Percentiles rank a stretch among this genome's conserved stretches.
Evolutionary conservation across 495 filamentous ascomycete genomes (phyloP).

Genomic region (Trichodelitschia bisporula): DNA sequence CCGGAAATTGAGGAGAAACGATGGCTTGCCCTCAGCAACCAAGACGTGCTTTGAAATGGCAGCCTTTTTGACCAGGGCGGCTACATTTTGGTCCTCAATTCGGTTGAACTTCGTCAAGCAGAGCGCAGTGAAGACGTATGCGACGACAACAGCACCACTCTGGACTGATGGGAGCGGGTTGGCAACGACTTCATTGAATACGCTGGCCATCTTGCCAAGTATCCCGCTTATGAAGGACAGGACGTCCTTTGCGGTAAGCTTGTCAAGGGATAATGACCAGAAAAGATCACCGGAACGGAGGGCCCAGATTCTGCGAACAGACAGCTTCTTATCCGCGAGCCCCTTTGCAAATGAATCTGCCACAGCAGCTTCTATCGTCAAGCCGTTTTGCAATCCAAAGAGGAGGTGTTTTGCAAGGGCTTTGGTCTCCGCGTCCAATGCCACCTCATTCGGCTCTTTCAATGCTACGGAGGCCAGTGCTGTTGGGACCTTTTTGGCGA

Average conservation of each 20-base stretch:
- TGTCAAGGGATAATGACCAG: constrained; percentile 24
- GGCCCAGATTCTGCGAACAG: constrained; percentile 60
- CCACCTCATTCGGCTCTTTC: constrained; percentile 74
- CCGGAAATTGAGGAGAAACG: constrained; percentile 61
- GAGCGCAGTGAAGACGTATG: constrained; percentile 48
- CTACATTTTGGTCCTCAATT: constrained; percentile 18
- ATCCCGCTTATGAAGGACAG: constrained; percentile 28
- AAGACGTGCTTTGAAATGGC: constrained; percentile 37
- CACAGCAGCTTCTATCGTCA: constrained; percentile 33
- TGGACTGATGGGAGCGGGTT: constrained; percentile 58
- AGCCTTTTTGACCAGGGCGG: constrained; percentile 29
- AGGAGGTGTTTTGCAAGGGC: constrained; percentile 37
- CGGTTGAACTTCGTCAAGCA: constrained; percentile 20
- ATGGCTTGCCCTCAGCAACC: constrained; percentile 42
- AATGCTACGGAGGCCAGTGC: constrained; percentile 34
- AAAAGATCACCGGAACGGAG: constrained; percentile 48
- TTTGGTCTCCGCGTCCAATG: constrained; percentile 45
- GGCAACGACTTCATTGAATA: constrained; percentile 46
- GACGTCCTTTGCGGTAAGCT: constrained; percentile 18
- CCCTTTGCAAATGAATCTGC: constrained; percentile 57
- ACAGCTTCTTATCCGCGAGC: constrained; percentile 54
- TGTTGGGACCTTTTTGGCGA: constrained; percentile 38
- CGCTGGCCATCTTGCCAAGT: constrained; percentile 39
- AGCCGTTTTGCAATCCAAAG: constrained; percentile 29
- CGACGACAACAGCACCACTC: constrained; percentile 46